Conservation (phyloP, 2,329 filamentous ascomycete genomes). For the Albophoma yamanashiensis region DNA sequence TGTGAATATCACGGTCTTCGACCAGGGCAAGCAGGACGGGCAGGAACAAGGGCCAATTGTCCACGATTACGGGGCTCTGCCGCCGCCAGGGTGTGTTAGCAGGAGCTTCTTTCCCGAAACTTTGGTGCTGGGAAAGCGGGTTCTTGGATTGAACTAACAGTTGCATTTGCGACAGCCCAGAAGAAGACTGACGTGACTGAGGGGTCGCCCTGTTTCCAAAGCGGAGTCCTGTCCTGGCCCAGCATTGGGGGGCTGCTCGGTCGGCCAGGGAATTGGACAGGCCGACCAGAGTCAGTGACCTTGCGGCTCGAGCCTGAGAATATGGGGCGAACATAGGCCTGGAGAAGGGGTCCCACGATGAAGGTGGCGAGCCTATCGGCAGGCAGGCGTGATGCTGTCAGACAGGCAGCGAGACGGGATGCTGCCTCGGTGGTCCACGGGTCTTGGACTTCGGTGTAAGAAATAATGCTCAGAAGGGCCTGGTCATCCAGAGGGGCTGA, state of each 20-base stretch:
- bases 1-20: slow-evolving; percentile 46
- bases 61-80: slow-evolving; percentile 6
- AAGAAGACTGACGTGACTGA: neutral
- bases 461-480: slow-evolving; percentile 19
- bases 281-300: slow-evolving; percentile 18
- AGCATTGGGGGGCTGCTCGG: neutral
- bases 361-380: slow-evolving; percentile 18
- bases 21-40: slow-evolving; percentile 60
- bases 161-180: slow-evolving; percentile 4
- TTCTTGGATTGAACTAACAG: slow-evolving; percentile 1
- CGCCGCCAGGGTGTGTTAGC: neutral
- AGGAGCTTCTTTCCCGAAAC: neutral
- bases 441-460: slow-evolving; percentile 19
- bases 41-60: slow-evolving; percentile 56
- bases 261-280: slow-evolving; percentile 11
- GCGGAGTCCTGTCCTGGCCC: neutral
- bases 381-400: slow-evolving; percentile 20
- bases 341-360: slow-evolving; percentile 46
- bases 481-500: slow-evolving; percentile 4
- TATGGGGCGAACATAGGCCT: slow-evolving; percentile 53
- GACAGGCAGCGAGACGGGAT: slow-evolving; percentile 14
- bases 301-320: slow-evolving; percentile 47
- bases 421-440: slow-evolving; percentile 27
- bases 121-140: neutral
- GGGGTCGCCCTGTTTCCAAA: neutral